A percentile compares a stretch with the other conserved stretches of the same genome.
Evolutionary conservation across 176 grass and related monocot genomes (phyloP).

Genomic region (Rhipidocladum racemiflorum): DNA sequence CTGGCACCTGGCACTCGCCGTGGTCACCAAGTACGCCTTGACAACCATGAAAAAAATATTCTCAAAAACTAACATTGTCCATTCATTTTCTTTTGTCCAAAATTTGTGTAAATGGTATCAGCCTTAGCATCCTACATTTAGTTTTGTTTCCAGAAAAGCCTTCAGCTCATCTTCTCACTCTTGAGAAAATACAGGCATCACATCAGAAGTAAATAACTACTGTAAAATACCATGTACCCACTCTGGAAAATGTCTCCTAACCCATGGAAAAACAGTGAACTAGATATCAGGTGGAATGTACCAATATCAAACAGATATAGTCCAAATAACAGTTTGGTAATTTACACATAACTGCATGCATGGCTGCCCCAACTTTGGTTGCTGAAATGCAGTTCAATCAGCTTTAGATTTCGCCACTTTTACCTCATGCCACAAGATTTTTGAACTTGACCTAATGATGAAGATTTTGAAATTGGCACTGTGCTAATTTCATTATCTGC

Average conservation of each 20-base stretch:
- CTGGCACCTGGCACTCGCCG: too few relatives aligned
- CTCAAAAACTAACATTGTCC: neutral
- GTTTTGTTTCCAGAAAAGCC: neutral
- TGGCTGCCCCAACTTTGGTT: neutral
- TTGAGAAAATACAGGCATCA: neutral
- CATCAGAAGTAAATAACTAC: neutral
- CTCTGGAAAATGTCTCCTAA: neutral
- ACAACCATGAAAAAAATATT: neutral
- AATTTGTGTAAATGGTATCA: neutral
- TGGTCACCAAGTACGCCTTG: too few relatives aligned
- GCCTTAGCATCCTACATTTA: neutral
- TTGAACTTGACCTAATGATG: constrained; percentile 20
- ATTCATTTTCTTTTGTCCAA: neutral
- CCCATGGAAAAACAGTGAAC: neutral
- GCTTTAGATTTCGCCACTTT: constrained; percentile 10
- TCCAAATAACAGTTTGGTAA: constrained; percentile 17
- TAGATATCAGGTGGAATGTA: neutral
- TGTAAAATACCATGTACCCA: neutral
- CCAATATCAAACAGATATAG: neutral
- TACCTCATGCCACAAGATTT: neutral
- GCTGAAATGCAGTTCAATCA: constrained; percentile 25
- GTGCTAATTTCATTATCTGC: constrained; percentile 12
- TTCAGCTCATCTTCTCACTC: neutral
- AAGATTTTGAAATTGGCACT: neutral
- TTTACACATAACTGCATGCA: constrained; percentile 1